phyloP scores from a whole-genome alignment of 2,329 filamentous ascomycete species.

The Aspergillus fijiensis region DNA sequence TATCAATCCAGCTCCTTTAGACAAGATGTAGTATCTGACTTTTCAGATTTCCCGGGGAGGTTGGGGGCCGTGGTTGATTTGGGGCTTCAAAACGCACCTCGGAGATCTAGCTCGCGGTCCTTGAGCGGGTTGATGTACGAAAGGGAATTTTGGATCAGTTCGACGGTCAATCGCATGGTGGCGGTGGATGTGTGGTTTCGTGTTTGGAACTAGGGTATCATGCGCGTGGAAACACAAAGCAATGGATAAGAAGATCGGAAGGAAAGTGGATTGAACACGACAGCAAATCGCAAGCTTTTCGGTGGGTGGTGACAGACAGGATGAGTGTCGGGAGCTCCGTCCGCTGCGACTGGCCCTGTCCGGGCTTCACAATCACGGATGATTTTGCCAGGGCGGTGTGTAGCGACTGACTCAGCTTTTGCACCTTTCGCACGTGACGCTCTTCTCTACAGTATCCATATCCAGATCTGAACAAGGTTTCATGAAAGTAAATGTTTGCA shows the following conservation, averaged over 20 bases:
- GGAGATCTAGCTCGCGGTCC: conserved; percentile 97
- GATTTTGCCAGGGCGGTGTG: conserved; percentile 22
- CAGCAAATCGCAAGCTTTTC: background rate
- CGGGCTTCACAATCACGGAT: conserved; percentile 1
- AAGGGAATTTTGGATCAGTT: conserved; percentile 89
- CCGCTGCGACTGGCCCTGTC: conserved; percentile 7
- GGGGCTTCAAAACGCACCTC: conserved; percentile 70
- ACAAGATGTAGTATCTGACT: conserved; percentile 90
- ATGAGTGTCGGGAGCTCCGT: conserved; percentile 10
- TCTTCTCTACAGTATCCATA: background rate
- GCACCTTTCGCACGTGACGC: background rate
- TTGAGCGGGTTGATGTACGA: conserved; percentile 98
- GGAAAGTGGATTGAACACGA: background rate
- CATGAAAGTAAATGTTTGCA: background rate
- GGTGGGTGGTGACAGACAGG: conserved; percentile 1
- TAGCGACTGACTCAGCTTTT: conserved; percentile 3
- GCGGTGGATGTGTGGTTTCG: conserved; percentile 15
- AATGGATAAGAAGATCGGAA: background rate
- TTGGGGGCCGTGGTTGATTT: too few species aligned
- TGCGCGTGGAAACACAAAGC: conserved; percentile 3
- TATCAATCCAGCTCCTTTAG: conserved; percentile 76
- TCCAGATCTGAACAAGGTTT: background rate
- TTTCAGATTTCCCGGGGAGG: conserved; percentile 57
- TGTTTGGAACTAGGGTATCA: conserved; percentile 21
- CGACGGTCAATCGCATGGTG: conserved; percentile 88